Evolutionary conservation across 1,284 basidiomycete species (phyloP), one percentile per base, ranked within the genome.

Genomic region (Trametes polyzona): DNA sequence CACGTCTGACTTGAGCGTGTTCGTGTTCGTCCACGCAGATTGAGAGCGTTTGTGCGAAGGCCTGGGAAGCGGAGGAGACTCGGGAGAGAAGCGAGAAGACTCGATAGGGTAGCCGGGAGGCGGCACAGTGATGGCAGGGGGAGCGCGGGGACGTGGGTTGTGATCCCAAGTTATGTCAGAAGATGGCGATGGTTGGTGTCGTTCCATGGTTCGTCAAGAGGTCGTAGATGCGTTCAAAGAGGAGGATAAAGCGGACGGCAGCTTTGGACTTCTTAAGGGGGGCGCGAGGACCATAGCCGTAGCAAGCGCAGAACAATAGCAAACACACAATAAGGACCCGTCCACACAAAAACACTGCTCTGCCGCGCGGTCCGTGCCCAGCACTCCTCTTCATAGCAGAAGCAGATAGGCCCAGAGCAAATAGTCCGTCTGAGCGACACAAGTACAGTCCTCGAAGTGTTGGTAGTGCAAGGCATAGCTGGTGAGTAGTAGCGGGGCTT

Each of bases 1-100:
- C 2, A 51, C 36, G 26, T 60, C 51, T 4, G 59, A 63, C 36
- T 65, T 63, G 47, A 65, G 51, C 8, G 66, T 65, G 23, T 51
- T 55, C 19, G 64, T 53, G 50, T 63, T 64, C 40, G 67, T 65
- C 66, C 67, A 67, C 11, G 57, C 59, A 1, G 68, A 68, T 1
- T 61, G 59, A 0, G 67, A 65, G 37, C 55, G 58, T n/a, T 33
- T 41, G 47, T 48, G 62, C 29, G 35, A 59, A 19, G 29, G 59
- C 36, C 23, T 47, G 8, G 54, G 43, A 7, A 40, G n/a, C 2
- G 61, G 52, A n/a, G 56, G 49, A 16, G 54, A 56, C 17, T 62
- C 65, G 26, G 65, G 65, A 19, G 67, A 69, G 39, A 69, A 67
- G 24, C 63, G 61, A 4, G 65, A 67, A 12, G 56, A 24, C 30